Evolutionary conservation across 1,139 yeast species (phyloP), one percentile per base, ranked within the genome.

Genomic region (Candida pseudoviswanathii): DNA sequence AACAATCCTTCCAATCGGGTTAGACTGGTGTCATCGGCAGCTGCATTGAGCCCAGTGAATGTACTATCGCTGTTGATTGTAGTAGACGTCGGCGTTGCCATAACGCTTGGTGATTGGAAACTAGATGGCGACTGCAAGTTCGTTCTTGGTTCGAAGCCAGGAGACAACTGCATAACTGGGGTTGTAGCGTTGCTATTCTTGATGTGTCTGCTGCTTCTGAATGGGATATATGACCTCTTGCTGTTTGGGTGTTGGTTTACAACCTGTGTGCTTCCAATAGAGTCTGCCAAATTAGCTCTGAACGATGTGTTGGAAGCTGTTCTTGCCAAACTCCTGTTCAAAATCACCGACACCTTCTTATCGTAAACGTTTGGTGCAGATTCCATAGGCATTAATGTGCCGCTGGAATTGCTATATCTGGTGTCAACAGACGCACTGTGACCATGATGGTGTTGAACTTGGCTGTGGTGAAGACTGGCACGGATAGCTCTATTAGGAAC

Each of bases 311-410:
- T 85, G 1, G 96, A 86, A 21, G 89, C 85, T 0, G 91, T 84
- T 54, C 92, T 71, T 1, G 90, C 90, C 63, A 89, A 75, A 53
- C 91, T 86, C 54, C 87, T 75, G 62, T 87, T 87, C 61, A 89
- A 73, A 48, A 89, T 86, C 11, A 84, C 81, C 16, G 89, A 85
- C 2, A 86, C 96, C 67, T 86, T 86, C 65, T 85, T 87, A 64
- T 85, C 96, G 64, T 86, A 89, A 1, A 86, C 81, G 60, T 80
- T 89, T 4, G 94, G 96, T 8, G 86, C 92, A 4, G 89, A 82
- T 54, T 86, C 92, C 61, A 80, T 77, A 7, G 85, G 77, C 27
- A 77, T 73, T 29, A 70, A 71, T 2, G 75, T 66, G 44, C 76
- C 77, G 45, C 67, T 65, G 1, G 68, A 60, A 45, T 52, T 62